phyloP scores from a whole-genome alignment of 2,329 filamentous ascomycete genomes.

The Fonsecaea pedrosoi region DNA sequence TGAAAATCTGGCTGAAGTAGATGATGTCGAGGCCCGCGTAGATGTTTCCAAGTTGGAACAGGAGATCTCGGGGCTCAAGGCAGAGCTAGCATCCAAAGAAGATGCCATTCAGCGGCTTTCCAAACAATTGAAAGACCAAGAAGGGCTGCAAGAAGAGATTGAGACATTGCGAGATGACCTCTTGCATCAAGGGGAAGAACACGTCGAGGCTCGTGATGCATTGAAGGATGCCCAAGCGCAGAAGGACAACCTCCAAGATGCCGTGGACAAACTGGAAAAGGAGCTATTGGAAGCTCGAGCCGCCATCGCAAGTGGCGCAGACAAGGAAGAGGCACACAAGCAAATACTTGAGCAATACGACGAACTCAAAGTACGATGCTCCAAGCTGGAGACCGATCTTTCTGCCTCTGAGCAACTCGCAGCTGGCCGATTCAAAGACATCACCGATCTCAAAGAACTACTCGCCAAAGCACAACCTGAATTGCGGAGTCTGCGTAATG shows the following conservation, averaged over 20 bases:
- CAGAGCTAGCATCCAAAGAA: constrained; percentile 64
- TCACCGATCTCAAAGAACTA: constrained; percentile 78
- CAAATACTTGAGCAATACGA: constrained; percentile 55
- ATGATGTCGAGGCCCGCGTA: constrained; percentile 13
- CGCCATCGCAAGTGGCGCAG: constrained; percentile 53
- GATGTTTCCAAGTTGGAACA: constrained; percentile 42
- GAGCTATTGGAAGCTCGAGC: constrained; percentile 67
- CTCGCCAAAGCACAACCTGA: constrained; percentile 87
- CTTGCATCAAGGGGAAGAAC: constrained; percentile 77
- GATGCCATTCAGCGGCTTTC: constrained; percentile 74
- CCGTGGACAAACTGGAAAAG: constrained; percentile 72
- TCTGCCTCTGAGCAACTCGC: constrained; percentile 85
- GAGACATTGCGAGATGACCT: constrained; percentile 82
- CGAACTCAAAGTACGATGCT: constrained; percentile 73
- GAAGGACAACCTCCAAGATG: constrained; percentile 69
- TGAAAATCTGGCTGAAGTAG: constrained; percentile 38
- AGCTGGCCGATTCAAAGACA: constrained; percentile 84
- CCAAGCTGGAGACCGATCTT: constrained; percentile 78
- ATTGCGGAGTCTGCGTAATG: constrained; percentile 76
- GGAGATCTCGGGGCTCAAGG: constrained; percentile 38
- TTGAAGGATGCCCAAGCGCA: constrained; percentile 72
- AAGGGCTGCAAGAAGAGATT: constrained; percentile 82
- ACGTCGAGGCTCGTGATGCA: constrained; percentile 81
- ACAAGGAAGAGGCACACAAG: constrained; percentile 53
- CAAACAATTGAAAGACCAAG: constrained; percentile 74